Base-by-base conservation (phyloP, 176 grass and related monocot genomes). In the Lolium rigidum region DNA sequence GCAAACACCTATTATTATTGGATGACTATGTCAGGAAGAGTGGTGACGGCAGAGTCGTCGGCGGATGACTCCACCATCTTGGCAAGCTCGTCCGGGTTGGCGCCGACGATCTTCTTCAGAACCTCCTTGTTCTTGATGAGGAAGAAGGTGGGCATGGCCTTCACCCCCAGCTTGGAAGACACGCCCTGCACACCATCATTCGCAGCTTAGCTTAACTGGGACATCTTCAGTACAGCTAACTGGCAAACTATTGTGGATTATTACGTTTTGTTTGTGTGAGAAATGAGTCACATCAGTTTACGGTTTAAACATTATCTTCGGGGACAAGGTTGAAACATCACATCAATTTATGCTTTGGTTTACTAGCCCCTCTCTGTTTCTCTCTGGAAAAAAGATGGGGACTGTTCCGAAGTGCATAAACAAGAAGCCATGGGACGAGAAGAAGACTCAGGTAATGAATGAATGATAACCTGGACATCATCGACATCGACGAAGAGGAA, bases 91-190 rank as follows among this genome's bases (percentile, higher is more conserved):
- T 99, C 92, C 48, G 92, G 77, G 70, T 91, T 99, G 7, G 97
- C 97, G 16, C 97, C 94, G 58, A 99, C 39, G 8, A 94, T 74
- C 89, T 90, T 99, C 26, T 24, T 90, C 35, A 93, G 31, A 76
- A 90, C 90, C 25, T 90, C 68, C 7, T 84, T 87, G 85, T 70
- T 70, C 82, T 83, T 92, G 83, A 99, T 91, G 24, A 93, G 88
- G 60, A 97, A 84, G 88, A 97, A 99, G 20, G 97, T 97, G 5
- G 97, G 97, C 97, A 99, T 99, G 51, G 97, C 94, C 87, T 94
- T 94, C 79, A 99, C 94, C 67, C 91, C 90, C 58, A 94, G 77
- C 83, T 89, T 97, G 66, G 92, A 89, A 15, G 97, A 95, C 87
- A 97, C 90, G 4, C 47, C 79, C 97, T 99, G 85, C 31, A 78